Evolutionary conservation across 306 rosid species (phyloP).

Genomic region (Acacia confusa): DNA sequence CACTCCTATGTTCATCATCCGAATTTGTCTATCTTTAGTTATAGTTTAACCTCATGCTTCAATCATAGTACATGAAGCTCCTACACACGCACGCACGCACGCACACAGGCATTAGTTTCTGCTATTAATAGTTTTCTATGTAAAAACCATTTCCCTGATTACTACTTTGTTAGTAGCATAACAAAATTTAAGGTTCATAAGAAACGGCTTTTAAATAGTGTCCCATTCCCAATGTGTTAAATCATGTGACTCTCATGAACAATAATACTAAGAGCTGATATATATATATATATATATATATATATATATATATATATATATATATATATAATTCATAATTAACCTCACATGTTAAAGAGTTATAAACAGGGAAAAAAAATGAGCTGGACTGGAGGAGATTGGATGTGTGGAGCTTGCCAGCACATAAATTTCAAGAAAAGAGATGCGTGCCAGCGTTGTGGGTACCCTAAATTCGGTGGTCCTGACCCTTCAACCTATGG

Average conservation of each 20-base stretch:
- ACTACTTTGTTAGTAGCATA: background rate
- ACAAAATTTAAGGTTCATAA: background rate
- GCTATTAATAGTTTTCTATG: background rate
- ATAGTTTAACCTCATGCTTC: background rate
- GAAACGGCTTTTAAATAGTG: background rate
- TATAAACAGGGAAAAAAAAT: constrained; percentile 53
- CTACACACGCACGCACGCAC: background rate
- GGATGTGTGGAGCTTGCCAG: constrained; percentile 90
- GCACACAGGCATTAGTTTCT: background rate
- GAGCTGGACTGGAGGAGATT: constrained; percentile 91
- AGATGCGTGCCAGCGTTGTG: constrained; percentile 78
- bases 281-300: too few relatives aligned
- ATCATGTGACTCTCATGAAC: background rate
- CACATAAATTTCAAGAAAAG: constrained; percentile 83
- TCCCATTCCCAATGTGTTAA: background rate
- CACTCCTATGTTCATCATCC: constrained; percentile 11
- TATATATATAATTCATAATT: too few relatives aligned
- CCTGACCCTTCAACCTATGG: constrained; percentile 76
- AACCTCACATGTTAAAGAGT: background rate
- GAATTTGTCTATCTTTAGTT: constrained; percentile 8
- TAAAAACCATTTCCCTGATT: background rate
- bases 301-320: background rate
- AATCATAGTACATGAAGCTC: constrained; percentile 7
- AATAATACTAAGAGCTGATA: background rate
- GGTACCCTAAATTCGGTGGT: constrained; percentile 83